Conservation (phyloP, 1,139 yeast genomes). For the Geotrichum histeridarum region DNA sequence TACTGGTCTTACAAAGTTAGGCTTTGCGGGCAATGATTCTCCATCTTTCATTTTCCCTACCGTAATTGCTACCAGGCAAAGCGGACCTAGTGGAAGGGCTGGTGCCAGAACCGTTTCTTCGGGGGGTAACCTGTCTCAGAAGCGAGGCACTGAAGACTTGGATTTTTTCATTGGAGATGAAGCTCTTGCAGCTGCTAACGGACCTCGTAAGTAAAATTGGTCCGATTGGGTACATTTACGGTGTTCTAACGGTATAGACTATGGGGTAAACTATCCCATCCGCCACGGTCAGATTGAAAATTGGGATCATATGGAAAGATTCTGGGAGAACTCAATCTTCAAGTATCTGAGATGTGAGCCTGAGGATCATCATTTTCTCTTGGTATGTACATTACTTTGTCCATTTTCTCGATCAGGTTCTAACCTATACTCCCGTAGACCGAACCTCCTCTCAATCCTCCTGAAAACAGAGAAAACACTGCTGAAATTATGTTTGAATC, state of each 20-base stretch:
- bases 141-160: constrained; percentile 89
- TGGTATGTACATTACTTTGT: constrained; percentile 32
- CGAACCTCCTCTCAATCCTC: constrained; percentile 98
- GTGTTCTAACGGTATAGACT: constrained; percentile 41
- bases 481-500: constrained; percentile 99
- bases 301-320: constrained; percentile 99
- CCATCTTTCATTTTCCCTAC: constrained; percentile 98
- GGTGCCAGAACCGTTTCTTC: constrained; percentile 35
- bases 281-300: constrained; percentile 97
- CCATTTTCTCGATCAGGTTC: not conserved
- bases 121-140: constrained; percentile 50
- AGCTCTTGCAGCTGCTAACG: constrained; percentile 82
- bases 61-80: constrained; percentile 78
- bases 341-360: constrained; percentile 96
- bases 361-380: constrained; percentile 90
- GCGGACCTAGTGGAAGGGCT: constrained; percentile 37
- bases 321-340: constrained; percentile 96
- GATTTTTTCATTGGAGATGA: constrained; percentile 96
- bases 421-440: constrained; percentile 40
- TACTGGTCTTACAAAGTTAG: constrained; percentile 94
- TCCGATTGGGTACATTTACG: not conserved
- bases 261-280: constrained; percentile 85
- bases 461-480: constrained; percentile 95
- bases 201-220: constrained; percentile 45
- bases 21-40: constrained; percentile 97